These are phyloP conservation scores for Musa schizocarpa DNA, from an alignment of 176 grass and related monocot genomes.

Conservation along the genomic window DNA sequence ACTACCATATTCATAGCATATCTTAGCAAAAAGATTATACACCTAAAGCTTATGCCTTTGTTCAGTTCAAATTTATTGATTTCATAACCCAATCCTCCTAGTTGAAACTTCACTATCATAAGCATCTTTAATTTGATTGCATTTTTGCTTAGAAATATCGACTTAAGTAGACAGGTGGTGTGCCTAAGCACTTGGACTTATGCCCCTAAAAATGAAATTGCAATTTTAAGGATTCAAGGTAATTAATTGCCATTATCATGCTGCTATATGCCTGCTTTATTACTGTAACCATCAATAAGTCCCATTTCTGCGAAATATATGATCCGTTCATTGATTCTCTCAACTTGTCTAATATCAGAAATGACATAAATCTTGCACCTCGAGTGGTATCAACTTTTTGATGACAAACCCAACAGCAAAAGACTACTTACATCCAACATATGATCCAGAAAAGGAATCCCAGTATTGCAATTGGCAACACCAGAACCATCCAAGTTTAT, in stretches of 20 bases:
- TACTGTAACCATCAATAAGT: background rate
- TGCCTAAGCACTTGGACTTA: too few species aligned
- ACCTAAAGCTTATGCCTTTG: background rate
- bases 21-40: background rate
- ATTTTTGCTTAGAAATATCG: background rate
- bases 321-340: too few species aligned
- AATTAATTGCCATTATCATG: background rate
- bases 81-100: too few species aligned
- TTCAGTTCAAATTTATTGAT: too few species aligned
- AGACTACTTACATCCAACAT: slow-evolving; percentile 72
- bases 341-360: too few species aligned
- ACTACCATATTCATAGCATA: background rate
- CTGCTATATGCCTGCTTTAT: background rate
- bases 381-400: too few species aligned
- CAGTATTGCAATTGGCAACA: slow-evolving; percentile 50
- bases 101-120: background rate
- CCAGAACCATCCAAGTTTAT: slow-evolving; percentile 88
- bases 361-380: too few species aligned
- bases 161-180: background rate
- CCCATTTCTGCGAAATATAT: too few species aligned
- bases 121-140: background rate
- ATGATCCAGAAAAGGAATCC: slow-evolving; percentile 90
- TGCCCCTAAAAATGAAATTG: background rate
- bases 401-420: background rate
- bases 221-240: background rate